Evolutionary conservation across 1,284 basidiomycete genomes (phyloP), one percentile per base, ranked within the genome.

Genomic region (Tranzscheliella williamsii): DNA sequence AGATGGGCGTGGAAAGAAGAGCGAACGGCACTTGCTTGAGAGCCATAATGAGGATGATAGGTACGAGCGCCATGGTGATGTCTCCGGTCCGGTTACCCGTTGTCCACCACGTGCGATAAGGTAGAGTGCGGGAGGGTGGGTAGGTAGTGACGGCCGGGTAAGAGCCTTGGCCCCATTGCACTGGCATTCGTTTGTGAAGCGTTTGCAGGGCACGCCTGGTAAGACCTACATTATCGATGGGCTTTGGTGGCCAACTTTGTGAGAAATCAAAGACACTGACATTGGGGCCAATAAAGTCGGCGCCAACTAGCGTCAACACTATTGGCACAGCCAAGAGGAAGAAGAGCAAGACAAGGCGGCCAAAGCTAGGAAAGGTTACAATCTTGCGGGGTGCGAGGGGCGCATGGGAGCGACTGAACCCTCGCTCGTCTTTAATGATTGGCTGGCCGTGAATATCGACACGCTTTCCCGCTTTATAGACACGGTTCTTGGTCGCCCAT

Each of bases 11-110:
- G n/a, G 89, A 85, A 67, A 91, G 84, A 34, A 91, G 70, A 38
- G 89, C 89, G 68, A 90, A 87, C 0, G 90, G 90, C 11, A 87
- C 85, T 4, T 87, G 82, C 76, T 91, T 91, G 75, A 91, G 82
- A 3, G 86, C 89, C 49, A 91, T 83, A 9, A 90, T 81, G 44
- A 91, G 81, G 44, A 85, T 85, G 15, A 91, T 82, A 0, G 90
- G 90, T 23, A 89, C 81, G 23, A 91, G 81, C 2, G 88, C 85
- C 70, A 89, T 91, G 2, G 87, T 85, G 47, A 91, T 86, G 52
- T 87, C 81, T 1, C 90, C 90, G 8, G 85, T 84, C 18, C 90
- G 82, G 23, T 84, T 84, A 15, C 86, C 87, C 0, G 85, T 81
- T 0, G 88, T 87, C 90, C 90, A 92, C 80, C 85, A 85, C 3